Conservation (phyloP, 2,329 filamentous ascomycete species). For the Akanthomyces dipterigenus region DNA sequence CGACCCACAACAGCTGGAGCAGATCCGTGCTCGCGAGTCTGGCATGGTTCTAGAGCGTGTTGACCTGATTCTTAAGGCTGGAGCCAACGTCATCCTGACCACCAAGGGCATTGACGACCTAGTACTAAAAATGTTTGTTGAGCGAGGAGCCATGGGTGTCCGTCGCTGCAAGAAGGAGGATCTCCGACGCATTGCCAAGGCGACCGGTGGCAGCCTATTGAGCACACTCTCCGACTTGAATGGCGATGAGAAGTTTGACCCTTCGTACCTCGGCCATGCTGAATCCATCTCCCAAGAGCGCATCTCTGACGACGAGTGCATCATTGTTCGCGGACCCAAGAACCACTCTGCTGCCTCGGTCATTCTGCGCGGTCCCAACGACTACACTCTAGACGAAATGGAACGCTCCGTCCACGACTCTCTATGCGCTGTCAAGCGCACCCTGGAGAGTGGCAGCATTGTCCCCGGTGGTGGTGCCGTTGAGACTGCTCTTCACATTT, state of each 20-base stretch:
- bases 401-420: slow-evolving; percentile 97
- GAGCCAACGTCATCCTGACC: slow-evolving; percentile 91
- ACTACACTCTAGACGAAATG: slow-evolving; percentile 97
- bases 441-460: slow-evolving; percentile 91
- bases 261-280: slow-evolving; percentile 79
- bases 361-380: slow-evolving; percentile 91
- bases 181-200: slow-evolving; percentile 87
- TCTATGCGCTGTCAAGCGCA: slow-evolving; percentile 92
- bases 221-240: slow-evolving; percentile 94
- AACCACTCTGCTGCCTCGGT: slow-evolving; percentile 89
- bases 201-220: slow-evolving; percentile 87
- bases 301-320: slow-evolving; percentile 98
- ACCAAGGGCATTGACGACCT: slow-evolving; percentile 98
- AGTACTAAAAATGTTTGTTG: slow-evolving; percentile 87
- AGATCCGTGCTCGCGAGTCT: slow-evolving; percentile 88
- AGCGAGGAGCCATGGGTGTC: slow-evolving; percentile 92
- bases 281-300: slow-evolving; percentile 98
- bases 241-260: slow-evolving; percentile 93
- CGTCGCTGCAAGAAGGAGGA: slow-evolving; percentile 98
- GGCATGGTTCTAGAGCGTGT: slow-evolving; percentile 91
- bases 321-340: slow-evolving; percentile 93
- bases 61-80: slow-evolving; percentile 95
- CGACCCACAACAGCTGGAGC: slow-evolving; percentile 93
- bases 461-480: slow-evolving; percentile 95
- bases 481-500: slow-evolving; percentile 98